phyloP scores from a whole-genome alignment of 1,284 basidiomycete species.

The Leccinum angustisporum region DNA sequence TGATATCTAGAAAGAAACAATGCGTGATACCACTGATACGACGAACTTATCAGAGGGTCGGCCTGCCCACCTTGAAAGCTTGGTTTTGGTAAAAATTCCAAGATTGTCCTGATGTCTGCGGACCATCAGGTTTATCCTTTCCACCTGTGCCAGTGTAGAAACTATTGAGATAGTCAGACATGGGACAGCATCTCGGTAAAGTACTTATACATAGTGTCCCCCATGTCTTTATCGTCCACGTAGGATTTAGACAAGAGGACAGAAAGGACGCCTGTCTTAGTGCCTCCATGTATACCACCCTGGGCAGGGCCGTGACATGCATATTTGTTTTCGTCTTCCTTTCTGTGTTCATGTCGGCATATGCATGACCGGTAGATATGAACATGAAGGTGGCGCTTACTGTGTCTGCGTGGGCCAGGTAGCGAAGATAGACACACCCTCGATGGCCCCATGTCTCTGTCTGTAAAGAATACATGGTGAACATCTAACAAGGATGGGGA shows the following conservation, averaged over 20 bases:
- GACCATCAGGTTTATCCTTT: slow-evolving; percentile 14
- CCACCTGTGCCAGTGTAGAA: slow-evolving; percentile 33
- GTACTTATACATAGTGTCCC: background rate
- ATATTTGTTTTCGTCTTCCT: no score
- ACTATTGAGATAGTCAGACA: slow-evolving; percentile 14
- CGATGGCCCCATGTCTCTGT: background rate
- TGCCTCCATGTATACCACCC: background rate
- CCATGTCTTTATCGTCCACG: background rate
- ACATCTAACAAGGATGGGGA: background rate
- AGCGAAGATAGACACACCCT: background rate
- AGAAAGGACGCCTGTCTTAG: background rate
- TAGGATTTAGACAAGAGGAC: background rate
- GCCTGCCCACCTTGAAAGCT: slow-evolving; percentile 20
- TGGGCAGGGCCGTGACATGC: background rate
- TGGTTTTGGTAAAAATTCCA: slow-evolving; percentile 20
- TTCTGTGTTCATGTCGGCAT: background rate
- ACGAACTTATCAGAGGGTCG: background rate
- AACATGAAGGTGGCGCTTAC: background rate
- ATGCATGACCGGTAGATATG: background rate
- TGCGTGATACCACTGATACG: background rate
- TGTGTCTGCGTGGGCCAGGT: background rate
- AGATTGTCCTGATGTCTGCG: slow-evolving; percentile 26
- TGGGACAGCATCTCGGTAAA: background rate
- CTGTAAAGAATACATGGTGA: background rate
- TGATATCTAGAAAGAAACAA: slow-evolving; percentile 19